Evolutionary conservation across 768 basidiomycete species (phyloP).

Genomic region (Trichaptum fuscoviolaceum): DNA sequence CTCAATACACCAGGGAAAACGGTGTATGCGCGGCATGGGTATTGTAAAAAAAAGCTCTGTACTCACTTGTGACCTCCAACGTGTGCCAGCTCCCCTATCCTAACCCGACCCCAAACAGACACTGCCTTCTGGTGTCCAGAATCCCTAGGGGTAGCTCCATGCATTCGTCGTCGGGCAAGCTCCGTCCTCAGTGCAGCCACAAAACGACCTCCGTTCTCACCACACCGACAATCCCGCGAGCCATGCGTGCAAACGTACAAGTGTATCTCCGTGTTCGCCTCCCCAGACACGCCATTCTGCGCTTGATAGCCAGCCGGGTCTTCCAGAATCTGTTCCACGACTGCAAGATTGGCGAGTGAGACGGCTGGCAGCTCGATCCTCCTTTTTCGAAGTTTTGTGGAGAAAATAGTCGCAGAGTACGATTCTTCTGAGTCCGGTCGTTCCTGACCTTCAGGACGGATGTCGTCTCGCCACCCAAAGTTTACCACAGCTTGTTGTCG

Average conservation of each 20-base stretch:
- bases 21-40: background rate
- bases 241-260: conserved; percentile 79
- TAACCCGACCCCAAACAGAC: conserved; percentile 22
- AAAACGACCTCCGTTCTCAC: conserved; percentile 55
- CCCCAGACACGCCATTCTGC: background rate
- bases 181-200: conserved; percentile 50
- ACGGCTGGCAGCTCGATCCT: conserved; percentile 29
- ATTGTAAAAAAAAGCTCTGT: conserved; percentile 1
- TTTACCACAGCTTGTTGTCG: conserved; percentile 56
- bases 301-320: conserved; percentile 22
- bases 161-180: conserved; percentile 33
- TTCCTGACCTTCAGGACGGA: conserved; percentile 14
- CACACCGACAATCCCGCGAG: conserved; percentile 75
- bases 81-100: conserved; percentile 65
- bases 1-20: conserved; percentile 5
- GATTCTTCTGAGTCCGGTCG: conserved; percentile 17
- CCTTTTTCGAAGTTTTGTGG: conserved; percentile 15
- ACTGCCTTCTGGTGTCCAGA: background rate
- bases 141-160: background rate
- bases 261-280: conserved; percentile 24
- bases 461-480: conserved; percentile 41
- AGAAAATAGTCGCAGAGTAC: conserved; percentile 49
- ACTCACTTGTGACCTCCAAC: conserved; percentile 82
- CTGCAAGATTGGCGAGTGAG: conserved; percentile 47
- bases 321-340: conserved; percentile 28